Evolutionary conservation across 2,329 filamentous ascomycete species (phyloP).

Genomic region (Delphinella strobiligena): DNA sequence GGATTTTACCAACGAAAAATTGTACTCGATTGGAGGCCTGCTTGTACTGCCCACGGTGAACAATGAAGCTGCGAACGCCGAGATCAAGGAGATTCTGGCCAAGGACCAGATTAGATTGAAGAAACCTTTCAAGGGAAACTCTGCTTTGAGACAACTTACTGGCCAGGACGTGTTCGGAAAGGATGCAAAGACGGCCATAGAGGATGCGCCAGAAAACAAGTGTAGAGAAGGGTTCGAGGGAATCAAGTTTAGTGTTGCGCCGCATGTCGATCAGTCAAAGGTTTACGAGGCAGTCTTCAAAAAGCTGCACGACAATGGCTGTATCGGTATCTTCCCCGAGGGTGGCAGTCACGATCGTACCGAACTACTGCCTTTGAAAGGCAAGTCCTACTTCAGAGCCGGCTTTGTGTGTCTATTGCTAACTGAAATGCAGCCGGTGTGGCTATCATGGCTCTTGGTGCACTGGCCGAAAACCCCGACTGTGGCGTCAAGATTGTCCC

Average conservation of each 20-base stretch:
- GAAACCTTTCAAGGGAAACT: slow-evolving; percentile 68
- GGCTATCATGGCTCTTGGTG: slow-evolving; percentile 92
- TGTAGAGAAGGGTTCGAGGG: slow-evolving; percentile 52
- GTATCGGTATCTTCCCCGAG: slow-evolving; percentile 93
- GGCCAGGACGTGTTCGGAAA: slow-evolving; percentile 67
- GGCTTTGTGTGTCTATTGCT: slow-evolving; percentile 7
- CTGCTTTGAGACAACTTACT: slow-evolving; percentile 69
- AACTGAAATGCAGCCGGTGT: slow-evolving; percentile 56
- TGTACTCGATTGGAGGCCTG: slow-evolving; percentile 68
- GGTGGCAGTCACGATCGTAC: slow-evolving; percentile 92
- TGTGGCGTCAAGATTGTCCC: slow-evolving; percentile 91
- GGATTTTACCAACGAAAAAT: slow-evolving; percentile 56
- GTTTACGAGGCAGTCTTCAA: slow-evolving; percentile 91
- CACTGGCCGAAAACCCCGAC: slow-evolving; percentile 71
- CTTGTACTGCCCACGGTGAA: slow-evolving; percentile 78
- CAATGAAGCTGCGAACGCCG: slow-evolving; percentile 66
- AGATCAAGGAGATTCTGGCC: slow-evolving; percentile 70
- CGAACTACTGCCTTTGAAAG: slow-evolving; percentile 79
- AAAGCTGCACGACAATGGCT: slow-evolving; percentile 68
- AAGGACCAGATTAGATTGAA: slow-evolving; percentile 76
- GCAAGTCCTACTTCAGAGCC: slow-evolving; percentile 18
- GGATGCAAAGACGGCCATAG: slow-evolving; percentile 46
- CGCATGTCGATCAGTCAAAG: slow-evolving; percentile 84
- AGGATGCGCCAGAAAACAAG: slow-evolving; percentile 43
- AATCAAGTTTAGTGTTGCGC: slow-evolving; percentile 74